A percentile compares a stretch with the other conserved stretches of the same genome.
These are phyloP conservation scores for Brassica nigra DNA, from an alignment of 345 rosid genomes.

Conservation along the genomic window DNA sequence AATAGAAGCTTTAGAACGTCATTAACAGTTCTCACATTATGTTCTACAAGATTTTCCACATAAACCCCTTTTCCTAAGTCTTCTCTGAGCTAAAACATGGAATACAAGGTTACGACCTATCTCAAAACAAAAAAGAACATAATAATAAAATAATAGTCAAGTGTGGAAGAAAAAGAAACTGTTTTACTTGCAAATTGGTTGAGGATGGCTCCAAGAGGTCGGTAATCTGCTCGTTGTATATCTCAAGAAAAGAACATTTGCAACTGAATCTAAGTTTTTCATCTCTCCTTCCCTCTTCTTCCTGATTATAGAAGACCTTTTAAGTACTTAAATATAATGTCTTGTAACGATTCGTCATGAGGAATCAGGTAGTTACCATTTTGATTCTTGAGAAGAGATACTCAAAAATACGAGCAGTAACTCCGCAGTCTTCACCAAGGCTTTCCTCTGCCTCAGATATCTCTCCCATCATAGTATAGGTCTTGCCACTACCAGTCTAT, in stretches of 20 bases:
- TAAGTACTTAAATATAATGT: background rate
- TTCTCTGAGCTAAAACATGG: constrained; percentile 82
- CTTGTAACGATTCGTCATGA: background rate
- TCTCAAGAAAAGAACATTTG: constrained; percentile 91
- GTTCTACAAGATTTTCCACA: constrained; percentile 85
- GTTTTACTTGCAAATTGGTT: constrained; percentile 77
- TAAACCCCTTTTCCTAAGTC: constrained; percentile 83
- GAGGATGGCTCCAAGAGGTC: constrained; percentile 91
- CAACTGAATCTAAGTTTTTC: constrained; percentile 79
- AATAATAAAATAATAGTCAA: background rate
- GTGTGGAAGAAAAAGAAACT: constrained; percentile 21
- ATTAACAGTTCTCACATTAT: constrained; percentile 60
- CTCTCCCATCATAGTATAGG: constrained; percentile 95
- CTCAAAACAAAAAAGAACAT: constrained; percentile 9
- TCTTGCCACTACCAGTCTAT: constrained; percentile 99
- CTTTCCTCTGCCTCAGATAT: constrained; percentile 55
- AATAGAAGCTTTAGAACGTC: constrained; percentile 78
- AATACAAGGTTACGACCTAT: constrained; percentile 38
- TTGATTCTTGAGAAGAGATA: constrained; percentile 76
- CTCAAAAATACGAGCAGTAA: constrained; percentile 87
- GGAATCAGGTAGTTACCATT: constrained; percentile 46
- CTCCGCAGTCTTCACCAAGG: constrained; percentile 70
- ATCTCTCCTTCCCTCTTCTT: constrained; percentile 75
- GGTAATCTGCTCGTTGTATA: constrained; percentile 92
- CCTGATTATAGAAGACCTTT: constrained; percentile 46